Evolutionary conservation across 2,329 filamentous ascomycete genomes (phyloP), one percentile per base, ranked within the genome.

Genomic region (Penicillium carneum): DNA sequence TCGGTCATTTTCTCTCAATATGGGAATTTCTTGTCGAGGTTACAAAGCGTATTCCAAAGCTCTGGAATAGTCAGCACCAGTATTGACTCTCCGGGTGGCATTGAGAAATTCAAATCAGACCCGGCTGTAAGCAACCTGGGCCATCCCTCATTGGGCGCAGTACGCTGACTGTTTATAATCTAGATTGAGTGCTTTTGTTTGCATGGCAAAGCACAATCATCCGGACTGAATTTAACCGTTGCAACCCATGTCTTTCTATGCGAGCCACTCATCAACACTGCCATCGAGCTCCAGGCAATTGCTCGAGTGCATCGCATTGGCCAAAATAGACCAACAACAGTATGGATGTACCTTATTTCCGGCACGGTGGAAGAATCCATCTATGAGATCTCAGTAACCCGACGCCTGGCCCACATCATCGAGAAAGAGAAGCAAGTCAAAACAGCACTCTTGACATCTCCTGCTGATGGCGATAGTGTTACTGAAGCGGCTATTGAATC

Each of bases 1-100:
- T 91, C 91, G 0, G 90, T 99, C 73, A 85, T 98, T n/a, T 99
- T 97, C 76, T 96, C 92, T 1, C 94, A 98, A 78, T 95, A 92
- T 76, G 86, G 86, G 57, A 89, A 91, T 56, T 98, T 97, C 69
- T 82, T 98, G 1, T 81, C 84, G 0, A 87, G 96, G 7, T 82
- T 98, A 0, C 84, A 83, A 9, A 83, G 82, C 10, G 94, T 93
- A 0, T 89, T 98, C 52, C 72, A 76, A 1, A 83, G 84, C 4
- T 91, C 92, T 76, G 85, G 87, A 50, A 94, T 99, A 64, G 88
- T 89, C 0, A 89, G 84, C 69, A 86, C 88, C 9, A 88, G 87
- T 4, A 90, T 97, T 58, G 87, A 90, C 59, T 85, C 85, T 14
- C 81, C 84, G 12, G 80, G 86, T 61, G 92, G 92, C 10, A 90